Evolutionary conservation across 805 yeast genomes (phyloP).

Genomic region (Saturnispora zaruensis): DNA sequence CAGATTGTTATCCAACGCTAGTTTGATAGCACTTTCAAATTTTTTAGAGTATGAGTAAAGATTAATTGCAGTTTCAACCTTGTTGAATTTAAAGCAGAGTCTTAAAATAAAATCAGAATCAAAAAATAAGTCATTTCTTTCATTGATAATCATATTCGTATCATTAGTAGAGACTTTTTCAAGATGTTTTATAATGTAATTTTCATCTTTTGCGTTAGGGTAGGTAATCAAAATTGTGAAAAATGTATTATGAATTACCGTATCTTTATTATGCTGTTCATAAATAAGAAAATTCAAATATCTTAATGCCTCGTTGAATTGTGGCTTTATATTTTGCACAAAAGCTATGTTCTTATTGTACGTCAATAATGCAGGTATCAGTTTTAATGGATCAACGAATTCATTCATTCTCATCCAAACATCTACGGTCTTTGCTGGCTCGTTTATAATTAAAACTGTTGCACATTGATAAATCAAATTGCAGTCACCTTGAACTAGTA

Average conservation of each 20-base stretch:
- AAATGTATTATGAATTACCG: slow-evolving; percentile 58
- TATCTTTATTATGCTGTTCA: slow-evolving; percentile 35
- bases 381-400: slow-evolving; percentile 46
- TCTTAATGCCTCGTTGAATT: slow-evolving; percentile 55
- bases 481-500: slow-evolving; percentile 41
- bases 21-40: slow-evolving; percentile 70
- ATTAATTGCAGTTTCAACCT: slow-evolving; percentile 57
- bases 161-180: slow-evolving; percentile 26
- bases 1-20: slow-evolving; percentile 58
- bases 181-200: slow-evolving; percentile 41
- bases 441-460: slow-evolving; percentile 55
- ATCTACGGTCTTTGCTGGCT: slow-evolving; percentile 62
- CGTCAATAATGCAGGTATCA: slow-evolving; percentile 69
- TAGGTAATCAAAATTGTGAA: slow-evolving; percentile 56
- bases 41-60: slow-evolving; percentile 61
- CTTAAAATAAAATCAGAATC: slow-evolving; percentile 73
- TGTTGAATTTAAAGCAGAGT: slow-evolving; percentile 52
- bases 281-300: slow-evolving; percentile 51
- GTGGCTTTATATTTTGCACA: slow-evolving; percentile 29
- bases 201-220: slow-evolving; percentile 35
- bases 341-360: slow-evolving; percentile 44
- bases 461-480: slow-evolving; percentile 57
- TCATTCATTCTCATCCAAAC: slow-evolving; percentile 61
- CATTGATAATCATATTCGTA: slow-evolving; percentile 10
- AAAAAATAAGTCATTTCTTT: slow-evolving; percentile 33